Percentiles rank a stretch among this genome's conserved stretches.
Evolutionary conservation across 2,329 filamentous ascomycete genomes (phyloP).

Genomic region (Diaporthe australafricana): DNA sequence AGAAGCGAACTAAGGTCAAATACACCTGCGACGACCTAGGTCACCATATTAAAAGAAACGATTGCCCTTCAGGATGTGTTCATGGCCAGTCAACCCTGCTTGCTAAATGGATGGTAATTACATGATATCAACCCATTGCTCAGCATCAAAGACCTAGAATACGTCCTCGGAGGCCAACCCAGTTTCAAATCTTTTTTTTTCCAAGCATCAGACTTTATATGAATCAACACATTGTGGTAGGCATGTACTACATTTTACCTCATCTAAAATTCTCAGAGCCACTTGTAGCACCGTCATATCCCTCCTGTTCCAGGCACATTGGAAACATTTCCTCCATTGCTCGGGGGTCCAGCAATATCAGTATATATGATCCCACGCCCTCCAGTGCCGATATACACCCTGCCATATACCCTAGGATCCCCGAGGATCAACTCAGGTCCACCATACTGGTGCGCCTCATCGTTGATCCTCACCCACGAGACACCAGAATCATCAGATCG

Average conservation of each 20-base stretch:
- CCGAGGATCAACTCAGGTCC: conserved; percentile 22
- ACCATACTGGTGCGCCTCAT: conserved; percentile 24
- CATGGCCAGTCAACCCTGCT: too few species aligned
- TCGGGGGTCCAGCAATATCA: conserved; percentile 21
- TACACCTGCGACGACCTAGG: neutral
- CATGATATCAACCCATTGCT: too few species aligned
- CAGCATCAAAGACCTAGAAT: too few species aligned
- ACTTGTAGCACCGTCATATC: neutral
- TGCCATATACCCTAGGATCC: conserved; percentile 25
- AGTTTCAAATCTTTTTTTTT: too few species aligned
- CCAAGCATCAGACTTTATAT: too few species aligned
- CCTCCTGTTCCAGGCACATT: conserved; percentile 24
- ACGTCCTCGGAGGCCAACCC: too few species aligned
- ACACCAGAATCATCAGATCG: conserved; percentile 19
- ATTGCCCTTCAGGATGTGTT: too few species aligned
- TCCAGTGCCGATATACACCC: conserved; percentile 16
- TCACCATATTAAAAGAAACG: neutral
- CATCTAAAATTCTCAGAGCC: too few species aligned
- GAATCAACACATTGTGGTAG: too few species aligned
- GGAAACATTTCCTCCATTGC: neutral
- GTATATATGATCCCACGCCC: conserved; percentile 27
- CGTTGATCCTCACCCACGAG: conserved; percentile 26
- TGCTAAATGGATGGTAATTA: too few species aligned
- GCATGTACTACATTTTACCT: too few species aligned
- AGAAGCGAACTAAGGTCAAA: neutral